These are phyloP conservation scores for Monosporascus sp. DNA, from an alignment of 2,329 filamentous ascomycete genomes.

Conservation along the genomic window DNA sequence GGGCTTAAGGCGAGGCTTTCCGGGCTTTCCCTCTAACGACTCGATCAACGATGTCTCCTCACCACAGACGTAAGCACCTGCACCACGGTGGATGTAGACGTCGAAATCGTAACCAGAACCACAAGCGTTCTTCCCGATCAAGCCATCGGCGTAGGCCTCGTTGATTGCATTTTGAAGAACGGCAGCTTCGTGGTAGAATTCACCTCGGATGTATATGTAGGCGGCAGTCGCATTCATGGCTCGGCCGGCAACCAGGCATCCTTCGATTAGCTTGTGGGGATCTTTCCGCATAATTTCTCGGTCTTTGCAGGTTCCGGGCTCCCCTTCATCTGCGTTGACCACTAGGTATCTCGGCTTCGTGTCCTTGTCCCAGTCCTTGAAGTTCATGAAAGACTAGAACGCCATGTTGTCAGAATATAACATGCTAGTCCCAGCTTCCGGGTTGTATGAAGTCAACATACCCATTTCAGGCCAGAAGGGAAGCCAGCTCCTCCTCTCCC, in stretches of 20 bases:
- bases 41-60: conserved; percentile 98
- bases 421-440: too few species aligned
- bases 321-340: conserved; percentile 97
- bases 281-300: conserved; percentile 99
- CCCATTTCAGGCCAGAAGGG: conserved; percentile 98
- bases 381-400: conserved; percentile 95
- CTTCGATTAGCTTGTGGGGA: conserved; percentile 97
- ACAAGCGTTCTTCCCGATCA: conserved; percentile 98
- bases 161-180: conserved; percentile 94
- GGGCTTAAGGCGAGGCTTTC: conserved; percentile 97
- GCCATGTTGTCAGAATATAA: conserved; percentile 9
- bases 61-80: conserved; percentile 95
- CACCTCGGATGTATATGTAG: conserved; percentile 98
- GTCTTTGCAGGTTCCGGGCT: conserved; percentile 98
- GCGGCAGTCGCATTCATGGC: conserved; percentile 98
- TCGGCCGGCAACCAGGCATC: conserved; percentile 89
- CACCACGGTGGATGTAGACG: conserved; percentile 92
- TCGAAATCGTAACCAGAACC: conserved; percentile 97
- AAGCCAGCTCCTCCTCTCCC: conserved; percentile 97
- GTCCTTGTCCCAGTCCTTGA: conserved; percentile 99
- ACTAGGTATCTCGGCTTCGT: conserved; percentile 92
- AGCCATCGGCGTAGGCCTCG: conserved; percentile 88
- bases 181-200: conserved; percentile 94
- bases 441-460: conserved; percentile 33
- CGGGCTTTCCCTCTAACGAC: conserved; percentile 95